phyloP scores from a whole-genome alignment of 176 grass and related monocot genomes.

The Oryza meridionalis region DNA sequence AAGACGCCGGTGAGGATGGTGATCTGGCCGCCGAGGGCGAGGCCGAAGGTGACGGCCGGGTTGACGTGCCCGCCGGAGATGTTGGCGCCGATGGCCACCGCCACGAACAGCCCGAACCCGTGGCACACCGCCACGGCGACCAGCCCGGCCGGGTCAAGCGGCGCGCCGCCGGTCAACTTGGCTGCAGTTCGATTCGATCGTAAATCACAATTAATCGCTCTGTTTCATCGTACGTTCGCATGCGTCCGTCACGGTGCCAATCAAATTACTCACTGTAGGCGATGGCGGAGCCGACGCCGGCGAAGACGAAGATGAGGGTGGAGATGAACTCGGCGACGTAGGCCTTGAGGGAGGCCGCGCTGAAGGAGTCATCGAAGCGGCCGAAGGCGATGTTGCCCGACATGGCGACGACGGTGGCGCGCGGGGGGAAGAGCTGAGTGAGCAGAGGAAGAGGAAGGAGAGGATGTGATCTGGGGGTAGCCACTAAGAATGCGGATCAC shows the following conservation, averaged over 20 bases:
- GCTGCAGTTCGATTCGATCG: constrained; percentile 32
- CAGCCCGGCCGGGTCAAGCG: constrained; percentile 63
- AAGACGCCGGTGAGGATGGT: constrained; percentile 81
- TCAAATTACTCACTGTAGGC: constrained; percentile 60
- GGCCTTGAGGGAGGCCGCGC: constrained; percentile 58
- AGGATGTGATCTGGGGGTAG: neutral
- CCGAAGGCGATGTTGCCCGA: constrained; percentile 63
- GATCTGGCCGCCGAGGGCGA: constrained; percentile 82
- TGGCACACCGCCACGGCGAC: constrained; percentile 71
- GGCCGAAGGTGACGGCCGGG: constrained; percentile 79
- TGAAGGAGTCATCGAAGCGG: constrained; percentile 72
- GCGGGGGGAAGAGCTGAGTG: neutral
- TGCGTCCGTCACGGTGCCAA: neutral
- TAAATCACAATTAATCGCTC: neutral
- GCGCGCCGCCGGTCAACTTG: constrained; percentile 53
- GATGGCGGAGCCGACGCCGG: constrained; percentile 80
- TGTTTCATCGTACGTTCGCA: no score
- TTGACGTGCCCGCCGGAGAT: constrained; percentile 86
- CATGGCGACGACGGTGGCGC: constrained; percentile 22
- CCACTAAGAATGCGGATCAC: constrained; percentile 39
- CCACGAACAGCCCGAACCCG: constrained; percentile 72
- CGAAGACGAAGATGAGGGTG: constrained; percentile 76
- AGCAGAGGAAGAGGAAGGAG: neutral
- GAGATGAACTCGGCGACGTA: constrained; percentile 85
- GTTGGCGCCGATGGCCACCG: constrained; percentile 69